phyloP scores from a whole-genome alignment of 495 filamentous ascomycete species.

The Staphylotrichum longicolle region DNA sequence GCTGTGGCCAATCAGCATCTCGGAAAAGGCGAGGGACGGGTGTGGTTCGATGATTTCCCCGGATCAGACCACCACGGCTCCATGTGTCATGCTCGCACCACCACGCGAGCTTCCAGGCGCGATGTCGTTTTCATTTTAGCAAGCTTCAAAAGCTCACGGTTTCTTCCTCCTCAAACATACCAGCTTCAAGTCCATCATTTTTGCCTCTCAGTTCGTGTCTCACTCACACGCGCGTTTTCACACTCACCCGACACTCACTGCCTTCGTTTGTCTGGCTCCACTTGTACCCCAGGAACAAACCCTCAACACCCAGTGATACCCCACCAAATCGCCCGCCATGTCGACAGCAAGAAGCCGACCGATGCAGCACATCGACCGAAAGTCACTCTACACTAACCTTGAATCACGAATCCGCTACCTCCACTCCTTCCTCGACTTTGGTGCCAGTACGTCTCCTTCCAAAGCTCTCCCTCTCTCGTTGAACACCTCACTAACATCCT shows the following conservation, averaged over 20 bases:
- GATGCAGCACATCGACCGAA: constrained; percentile 64
- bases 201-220: too few species aligned
- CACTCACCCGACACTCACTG: neutral
- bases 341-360: constrained; percentile 28
- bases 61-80: constrained; percentile 19
- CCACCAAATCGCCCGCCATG: constrained; percentile 26
- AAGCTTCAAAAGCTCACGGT: constrained; percentile 9
- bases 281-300: neutral
- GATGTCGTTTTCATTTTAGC: neutral
- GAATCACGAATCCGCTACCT: constrained; percentile 67
- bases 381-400: constrained; percentile 64
- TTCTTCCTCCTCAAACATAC: neutral
- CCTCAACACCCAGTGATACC: neutral
- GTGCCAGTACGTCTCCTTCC: constrained; percentile 49
- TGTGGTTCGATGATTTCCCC: constrained; percentile 8
- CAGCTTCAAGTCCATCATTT: neutral
- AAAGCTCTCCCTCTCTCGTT: neutral
- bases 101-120: neutral
- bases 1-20: constrained; percentile 6
- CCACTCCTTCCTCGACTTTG: constrained; percentile 71
- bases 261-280: too few species aligned
- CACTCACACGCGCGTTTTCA: too few species aligned
- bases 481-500: neutral
- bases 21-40: neutral
- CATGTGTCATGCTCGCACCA: constrained; percentile 21